phyloP scores from a whole-genome alignment of 2,329 filamentous ascomycete genomes.

The Penicillium sp. region DNA sequence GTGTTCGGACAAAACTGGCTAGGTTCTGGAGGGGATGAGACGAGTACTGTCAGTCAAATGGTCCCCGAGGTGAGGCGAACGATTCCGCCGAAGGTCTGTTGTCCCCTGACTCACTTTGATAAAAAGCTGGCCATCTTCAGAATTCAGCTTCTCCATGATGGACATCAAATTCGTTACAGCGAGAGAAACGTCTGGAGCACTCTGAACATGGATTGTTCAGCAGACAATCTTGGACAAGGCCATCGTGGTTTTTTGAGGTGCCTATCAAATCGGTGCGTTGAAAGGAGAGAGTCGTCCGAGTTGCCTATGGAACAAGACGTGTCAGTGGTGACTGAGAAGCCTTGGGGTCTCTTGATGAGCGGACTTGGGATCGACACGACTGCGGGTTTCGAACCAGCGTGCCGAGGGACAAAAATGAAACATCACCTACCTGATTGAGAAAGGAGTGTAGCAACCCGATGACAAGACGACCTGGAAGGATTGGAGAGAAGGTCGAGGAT shows the following conservation, averaged over 20 bases:
- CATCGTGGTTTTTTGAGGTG: conserved; percentile 30
- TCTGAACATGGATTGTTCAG: conserved; percentile 34
- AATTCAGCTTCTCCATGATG: conserved; percentile 46
- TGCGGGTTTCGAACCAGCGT: not conserved
- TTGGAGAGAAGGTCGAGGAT: not conserved
- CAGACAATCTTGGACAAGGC: conserved; percentile 24
- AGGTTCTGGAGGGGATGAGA: conserved; percentile 61
- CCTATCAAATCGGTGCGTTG: conserved; percentile 9
- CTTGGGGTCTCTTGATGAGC: not conserved
- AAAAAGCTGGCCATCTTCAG: conserved; percentile 47
- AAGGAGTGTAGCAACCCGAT: conserved; percentile 12
- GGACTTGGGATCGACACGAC: not conserved
- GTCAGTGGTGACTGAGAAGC: conserved; percentile 1
- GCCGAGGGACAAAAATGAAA: not conserved
- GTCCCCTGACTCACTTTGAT: conserved; percentile 35
- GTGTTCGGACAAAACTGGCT: conserved; percentile 89
- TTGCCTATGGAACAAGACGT: conserved; percentile 15
- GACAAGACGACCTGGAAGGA: conserved; percentile 3
- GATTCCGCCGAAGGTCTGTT: no score
- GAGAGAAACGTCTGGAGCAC: conserved; percentile 28
- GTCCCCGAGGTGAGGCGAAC: no score
- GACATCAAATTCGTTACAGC: conserved; percentile 23
- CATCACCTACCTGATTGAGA: conserved; percentile 5
- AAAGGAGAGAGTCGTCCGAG: conserved; percentile 13
- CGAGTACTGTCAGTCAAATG: no score